phyloP scores from a whole-genome alignment of 1,284 basidiomycete species.

The Pseudozyma thailandica region DNA sequence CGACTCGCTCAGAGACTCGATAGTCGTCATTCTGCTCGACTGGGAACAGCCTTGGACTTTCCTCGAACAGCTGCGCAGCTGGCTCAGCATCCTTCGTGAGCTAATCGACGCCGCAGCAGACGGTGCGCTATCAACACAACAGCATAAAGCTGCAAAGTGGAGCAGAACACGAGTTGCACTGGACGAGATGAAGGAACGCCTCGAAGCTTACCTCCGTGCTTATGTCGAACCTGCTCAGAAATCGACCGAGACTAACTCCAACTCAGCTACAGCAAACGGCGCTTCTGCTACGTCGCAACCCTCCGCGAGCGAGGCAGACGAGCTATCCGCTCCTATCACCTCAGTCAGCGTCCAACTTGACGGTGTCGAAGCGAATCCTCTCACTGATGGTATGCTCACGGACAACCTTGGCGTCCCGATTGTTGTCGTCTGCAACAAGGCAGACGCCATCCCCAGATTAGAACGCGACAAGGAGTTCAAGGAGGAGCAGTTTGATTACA shows the following conservation, averaged over 20 bases:
- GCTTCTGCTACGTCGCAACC: background rate
- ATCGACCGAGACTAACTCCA: conserved; percentile 17
- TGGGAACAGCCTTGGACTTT: conserved; percentile 95
- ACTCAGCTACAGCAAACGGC: background rate
- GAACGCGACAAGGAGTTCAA: conserved; percentile 68
- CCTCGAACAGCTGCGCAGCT: conserved; percentile 83
- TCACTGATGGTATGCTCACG: conserved; percentile 49
- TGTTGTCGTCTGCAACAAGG: conserved; percentile 84
- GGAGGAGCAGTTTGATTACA: conserved; percentile 94
- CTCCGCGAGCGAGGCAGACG: background rate
- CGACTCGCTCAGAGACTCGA: conserved; percentile 77
- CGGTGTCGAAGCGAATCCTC: conserved; percentile 39
- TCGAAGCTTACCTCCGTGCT: conserved; percentile 86
- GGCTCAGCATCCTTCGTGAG: conserved; percentile 73
- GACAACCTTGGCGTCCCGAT: conserved; percentile 81
- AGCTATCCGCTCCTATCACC: conserved; percentile 71
- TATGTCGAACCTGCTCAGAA: conserved; percentile 80
- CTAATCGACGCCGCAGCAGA: conserved; percentile 74
- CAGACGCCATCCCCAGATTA: conserved; percentile 67
- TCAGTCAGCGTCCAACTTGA: conserved; percentile 70
- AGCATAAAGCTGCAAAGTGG: conserved; percentile 77
- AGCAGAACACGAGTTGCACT: conserved; percentile 70
- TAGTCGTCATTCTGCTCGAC: conserved; percentile 88
- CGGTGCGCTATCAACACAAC: conserved; percentile 57
- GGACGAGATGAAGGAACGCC: conserved; percentile 79